phyloP scores from a whole-genome alignment of 2,329 filamentous ascomycete species.

The Penicillium palitans region DNA sequence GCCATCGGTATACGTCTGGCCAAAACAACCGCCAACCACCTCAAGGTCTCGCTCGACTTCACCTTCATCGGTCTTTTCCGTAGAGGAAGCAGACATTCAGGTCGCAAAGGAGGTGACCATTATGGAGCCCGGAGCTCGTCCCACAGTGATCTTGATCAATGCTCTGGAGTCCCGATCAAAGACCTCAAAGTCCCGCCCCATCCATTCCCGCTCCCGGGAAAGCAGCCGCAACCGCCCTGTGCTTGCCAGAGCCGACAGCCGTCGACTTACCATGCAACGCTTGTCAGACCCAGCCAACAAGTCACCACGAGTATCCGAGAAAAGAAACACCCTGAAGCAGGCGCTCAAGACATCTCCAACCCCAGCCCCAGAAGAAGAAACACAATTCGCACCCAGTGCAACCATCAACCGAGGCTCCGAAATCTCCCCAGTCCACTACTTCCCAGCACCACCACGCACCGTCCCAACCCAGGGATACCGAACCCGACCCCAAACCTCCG shows the following conservation, averaged over 20 bases:
- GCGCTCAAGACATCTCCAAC: neutral
- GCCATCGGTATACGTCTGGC: conserved; percentile 32
- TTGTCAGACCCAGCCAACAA: neutral
- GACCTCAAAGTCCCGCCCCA: conserved; percentile 10
- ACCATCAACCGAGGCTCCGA: conserved; percentile 29
- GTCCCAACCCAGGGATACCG: conserved; percentile 26
- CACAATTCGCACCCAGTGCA: conserved; percentile 11
- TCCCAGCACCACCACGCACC: conserved; percentile 20
- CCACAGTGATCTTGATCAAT: conserved; percentile 37
- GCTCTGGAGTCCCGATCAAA: conserved; percentile 24
- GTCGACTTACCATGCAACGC: conserved; percentile 9
- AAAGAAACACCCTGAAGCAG: neutral
- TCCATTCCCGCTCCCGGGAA: conserved; percentile 18
- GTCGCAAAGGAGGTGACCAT: conserved; percentile 36
- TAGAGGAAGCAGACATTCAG: conserved; percentile 36
- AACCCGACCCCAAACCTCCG: conserved; percentile 25
- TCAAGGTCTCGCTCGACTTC: conserved; percentile 30
- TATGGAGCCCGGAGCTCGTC: conserved; percentile 33
- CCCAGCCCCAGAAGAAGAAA: conserved; percentile 1
- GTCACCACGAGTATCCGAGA: neutral
- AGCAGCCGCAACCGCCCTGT: conserved; percentile 9
- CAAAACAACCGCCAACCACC: conserved; percentile 21
- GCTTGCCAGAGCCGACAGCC: conserved; percentile 5
- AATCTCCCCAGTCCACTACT: conserved; percentile 23
- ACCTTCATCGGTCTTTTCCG: conserved; percentile 30